Conservation (phyloP, 2,329 filamentous ascomycete species). For the Cadophora gregata region DNA sequence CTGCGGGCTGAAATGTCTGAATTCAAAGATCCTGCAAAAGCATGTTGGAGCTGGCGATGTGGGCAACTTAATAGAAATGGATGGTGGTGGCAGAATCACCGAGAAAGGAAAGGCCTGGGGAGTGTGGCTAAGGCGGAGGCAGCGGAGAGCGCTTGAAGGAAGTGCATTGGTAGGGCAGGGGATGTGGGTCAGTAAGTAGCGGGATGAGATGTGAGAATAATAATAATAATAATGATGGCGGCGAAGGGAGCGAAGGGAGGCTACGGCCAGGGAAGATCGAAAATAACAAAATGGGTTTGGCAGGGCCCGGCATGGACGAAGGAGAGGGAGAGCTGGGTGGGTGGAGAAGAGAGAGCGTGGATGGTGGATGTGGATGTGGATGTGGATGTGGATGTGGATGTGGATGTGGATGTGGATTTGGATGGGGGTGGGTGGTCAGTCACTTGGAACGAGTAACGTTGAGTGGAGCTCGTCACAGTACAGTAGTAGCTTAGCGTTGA, state of each 20-base stretch:
- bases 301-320: conserved; percentile 8
- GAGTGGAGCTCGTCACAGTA: background rate
- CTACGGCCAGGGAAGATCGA: background rate
- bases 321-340: background rate
- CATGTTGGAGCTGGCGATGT: conserved; percentile 39
- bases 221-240: too few species aligned
- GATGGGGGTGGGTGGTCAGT: background rate
- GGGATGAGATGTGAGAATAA: conserved; percentile 7
- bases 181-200: conserved; percentile 20
- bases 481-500: too few species aligned
- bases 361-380: background rate
- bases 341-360: background rate
- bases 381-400: background rate
- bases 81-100: conserved; percentile 37
- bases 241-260: background rate
- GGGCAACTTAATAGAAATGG: conserved; percentile 39
- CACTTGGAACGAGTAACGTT: conserved; percentile 7
- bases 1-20: conserved; percentile 26
- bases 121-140: conserved; percentile 30
- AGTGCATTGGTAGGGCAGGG: conserved; percentile 23
- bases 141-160: conserved; percentile 24
- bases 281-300: conserved; percentile 1
- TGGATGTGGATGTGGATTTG: background rate
- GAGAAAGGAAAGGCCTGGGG: conserved; percentile 21
- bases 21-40: conserved; percentile 31